phyloP scores from a whole-genome alignment of 23 red algal species.

The Chondrus crispus region DNA sequence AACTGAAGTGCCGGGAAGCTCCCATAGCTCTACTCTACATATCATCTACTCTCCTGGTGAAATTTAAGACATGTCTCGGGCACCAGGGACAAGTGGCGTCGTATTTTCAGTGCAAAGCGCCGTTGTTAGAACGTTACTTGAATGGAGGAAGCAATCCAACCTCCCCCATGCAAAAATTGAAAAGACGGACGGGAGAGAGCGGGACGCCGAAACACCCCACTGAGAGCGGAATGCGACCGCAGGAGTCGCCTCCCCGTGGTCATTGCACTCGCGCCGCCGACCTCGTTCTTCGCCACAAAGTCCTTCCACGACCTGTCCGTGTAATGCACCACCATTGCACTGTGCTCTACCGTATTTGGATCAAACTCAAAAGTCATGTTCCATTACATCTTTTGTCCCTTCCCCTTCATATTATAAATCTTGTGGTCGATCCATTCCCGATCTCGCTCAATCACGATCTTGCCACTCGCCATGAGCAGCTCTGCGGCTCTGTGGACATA shows the following conservation, averaged over 20 bases:
- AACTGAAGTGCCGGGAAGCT: not conserved
- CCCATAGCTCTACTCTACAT: not conserved
- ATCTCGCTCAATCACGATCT: not conserved
- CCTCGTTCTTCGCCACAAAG: slow-evolving; percentile 46
- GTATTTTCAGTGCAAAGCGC: not conserved
- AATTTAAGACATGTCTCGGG: not conserved
- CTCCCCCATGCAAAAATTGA: no score
- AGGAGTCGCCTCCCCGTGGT: slow-evolving; percentile 21
- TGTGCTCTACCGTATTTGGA: not conserved
- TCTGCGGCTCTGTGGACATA: slow-evolving; percentile 12
- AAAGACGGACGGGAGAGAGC: no score
- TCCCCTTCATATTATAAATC: slow-evolving; percentile 17
- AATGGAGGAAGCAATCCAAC: no score
- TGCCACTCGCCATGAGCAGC: not conserved
- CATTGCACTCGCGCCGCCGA: slow-evolving; percentile 34
- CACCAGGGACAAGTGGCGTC: not conserved
- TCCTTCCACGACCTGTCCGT: slow-evolving; percentile 53
- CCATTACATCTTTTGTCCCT: slow-evolving; percentile 31
- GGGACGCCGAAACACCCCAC: no score
- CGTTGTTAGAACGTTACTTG: not conserved
- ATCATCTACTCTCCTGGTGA: not conserved
- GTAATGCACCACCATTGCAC: slow-evolving; percentile 55
- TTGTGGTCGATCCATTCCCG: not conserved
- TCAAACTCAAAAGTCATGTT: slow-evolving; percentile 33
- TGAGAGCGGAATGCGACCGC: no score